Evolutionary conservation across 1,284 basidiomycete genomes (phyloP).

Genomic region (Rhodotorula glutinis): DNA sequence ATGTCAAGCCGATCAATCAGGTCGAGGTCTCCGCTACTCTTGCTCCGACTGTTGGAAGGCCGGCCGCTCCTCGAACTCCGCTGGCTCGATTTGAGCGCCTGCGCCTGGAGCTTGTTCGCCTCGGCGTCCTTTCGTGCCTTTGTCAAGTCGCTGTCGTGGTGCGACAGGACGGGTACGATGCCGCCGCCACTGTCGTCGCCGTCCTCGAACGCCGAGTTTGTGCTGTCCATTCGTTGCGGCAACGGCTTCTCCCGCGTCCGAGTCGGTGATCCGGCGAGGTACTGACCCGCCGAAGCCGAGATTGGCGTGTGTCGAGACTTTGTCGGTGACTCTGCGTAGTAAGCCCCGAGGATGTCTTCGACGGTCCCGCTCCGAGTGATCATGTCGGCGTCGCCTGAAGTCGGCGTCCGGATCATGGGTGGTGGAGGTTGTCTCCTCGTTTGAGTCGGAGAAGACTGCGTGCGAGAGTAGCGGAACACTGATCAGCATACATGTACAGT

Average conservation of each 20-base stretch:
- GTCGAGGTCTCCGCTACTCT: constrained; percentile 33
- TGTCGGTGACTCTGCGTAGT: constrained; percentile 26
- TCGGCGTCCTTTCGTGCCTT: neutral
- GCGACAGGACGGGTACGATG: neutral
- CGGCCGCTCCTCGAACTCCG: neutral
- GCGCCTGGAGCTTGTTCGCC: neutral
- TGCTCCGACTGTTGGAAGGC: constrained; percentile 16
- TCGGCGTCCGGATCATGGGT: neutral
- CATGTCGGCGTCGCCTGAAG: neutral
- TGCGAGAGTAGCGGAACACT: neutral
- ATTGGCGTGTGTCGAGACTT: constrained; percentile 13
- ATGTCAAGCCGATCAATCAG: constrained; percentile 41
- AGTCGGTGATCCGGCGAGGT: neutral
- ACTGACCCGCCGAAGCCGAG: neutral
- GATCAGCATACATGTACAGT: too few species aligned
- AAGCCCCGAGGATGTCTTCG: constrained; percentile 28
- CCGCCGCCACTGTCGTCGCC: neutral
- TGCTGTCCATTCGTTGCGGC: constrained; percentile 13
- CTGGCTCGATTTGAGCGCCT: constrained; percentile 1
- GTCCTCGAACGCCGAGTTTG: neutral
- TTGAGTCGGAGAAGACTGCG: neutral
- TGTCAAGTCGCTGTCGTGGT: neutral
- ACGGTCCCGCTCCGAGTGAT: constrained; percentile 15
- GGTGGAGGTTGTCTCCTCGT: neutral
- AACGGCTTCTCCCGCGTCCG: neutral